Conservation (phyloP, 176 grass and related monocot species). For the Cenchrus fungigraminus region DNA sequence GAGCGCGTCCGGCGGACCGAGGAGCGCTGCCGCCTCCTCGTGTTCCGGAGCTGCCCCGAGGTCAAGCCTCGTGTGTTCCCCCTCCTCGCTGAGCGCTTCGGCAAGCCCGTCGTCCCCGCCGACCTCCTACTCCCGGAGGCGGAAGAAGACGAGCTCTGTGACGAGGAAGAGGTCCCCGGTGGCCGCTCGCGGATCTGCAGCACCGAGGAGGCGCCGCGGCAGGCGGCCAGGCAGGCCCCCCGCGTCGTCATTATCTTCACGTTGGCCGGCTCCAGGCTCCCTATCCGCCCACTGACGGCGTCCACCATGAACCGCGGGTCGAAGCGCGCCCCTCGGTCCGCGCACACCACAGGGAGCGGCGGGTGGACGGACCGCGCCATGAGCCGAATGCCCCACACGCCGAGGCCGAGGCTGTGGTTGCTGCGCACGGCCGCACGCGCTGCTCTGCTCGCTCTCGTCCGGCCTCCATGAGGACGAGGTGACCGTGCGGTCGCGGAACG, state of each 20-base stretch:
- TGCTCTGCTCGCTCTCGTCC: too few relatives aligned
- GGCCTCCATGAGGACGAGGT: too few relatives aligned
- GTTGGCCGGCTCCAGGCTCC: constrained; percentile 63
- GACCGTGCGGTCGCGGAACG: too few relatives aligned
- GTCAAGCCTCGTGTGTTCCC: constrained; percentile 27
- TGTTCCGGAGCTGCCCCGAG: constrained; percentile 26
- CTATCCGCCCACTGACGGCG: constrained; percentile 47
- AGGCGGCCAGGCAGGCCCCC: constrained; percentile 9
- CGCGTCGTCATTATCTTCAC: constrained; percentile 67
- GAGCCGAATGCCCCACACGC: constrained; percentile 82
- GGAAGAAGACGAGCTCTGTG: neutral
- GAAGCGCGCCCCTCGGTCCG: constrained; percentile 67
- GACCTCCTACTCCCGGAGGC: constrained; percentile 28
- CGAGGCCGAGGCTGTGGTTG: neutral
- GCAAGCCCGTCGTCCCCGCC: constrained; percentile 36
- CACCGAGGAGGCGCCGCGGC: neutral
- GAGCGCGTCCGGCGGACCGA: neutral
- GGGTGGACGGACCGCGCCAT: constrained; percentile 89
- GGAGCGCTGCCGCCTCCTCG: neutral
- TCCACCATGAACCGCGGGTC: constrained; percentile 95
- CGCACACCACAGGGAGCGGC: constrained; percentile 68
- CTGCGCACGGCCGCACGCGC: too few relatives aligned
- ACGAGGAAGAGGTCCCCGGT: constrained; percentile 13
- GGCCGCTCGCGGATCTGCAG: neutral
- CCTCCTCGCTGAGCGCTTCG: neutral